Percentiles rank a stretch among this genome's conserved stretches.
Evolutionary conservation across 768 basidiomycete species (phyloP).

Genomic region (Pleurotus platypus): DNA sequence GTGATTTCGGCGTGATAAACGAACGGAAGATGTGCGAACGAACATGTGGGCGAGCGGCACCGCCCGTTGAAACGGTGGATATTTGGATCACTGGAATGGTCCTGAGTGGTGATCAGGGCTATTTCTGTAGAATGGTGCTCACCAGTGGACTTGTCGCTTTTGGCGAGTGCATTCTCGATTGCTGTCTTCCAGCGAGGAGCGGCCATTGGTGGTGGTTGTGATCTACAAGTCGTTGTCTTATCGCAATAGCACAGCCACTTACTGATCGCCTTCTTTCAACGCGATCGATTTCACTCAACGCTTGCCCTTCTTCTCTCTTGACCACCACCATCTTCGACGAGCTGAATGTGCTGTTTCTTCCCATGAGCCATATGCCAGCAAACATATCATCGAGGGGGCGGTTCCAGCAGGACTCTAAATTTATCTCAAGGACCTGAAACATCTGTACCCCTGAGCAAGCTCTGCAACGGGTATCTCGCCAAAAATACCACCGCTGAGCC

Average conservation of each 20-base stretch:
- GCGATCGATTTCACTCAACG: neutral
- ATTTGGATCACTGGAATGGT: slow-evolving; percentile 35
- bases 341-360: neutral
- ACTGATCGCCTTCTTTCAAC: too few relatives aligned
- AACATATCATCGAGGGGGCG: too few relatives aligned
- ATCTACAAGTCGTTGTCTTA: too few relatives aligned
- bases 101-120: neutral
- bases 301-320: neutral
- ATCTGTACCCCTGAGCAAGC: neutral
- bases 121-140: slow-evolving; percentile 2
- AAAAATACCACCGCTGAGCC: neutral
- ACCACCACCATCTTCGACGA: neutral
- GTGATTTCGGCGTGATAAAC: slow-evolving; percentile 42
- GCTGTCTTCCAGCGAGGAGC: slow-evolving; percentile 45
- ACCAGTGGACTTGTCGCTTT: slow-evolving; percentile 38
- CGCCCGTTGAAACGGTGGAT: slow-evolving; percentile 44
- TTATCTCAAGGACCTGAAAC: neutral
- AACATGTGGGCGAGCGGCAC: slow-evolving; percentile 52
- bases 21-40: slow-evolving; percentile 63
- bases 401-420: neutral
- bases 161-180: slow-evolving; percentile 37
- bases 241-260: too few relatives aligned
- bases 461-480: neutral
- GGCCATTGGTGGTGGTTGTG: slow-evolving; percentile 10
- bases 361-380: neutral